Evolutionary conservation across 1,284 basidiomycete genomes (phyloP).

Genomic region (Grifola frondosa): DNA sequence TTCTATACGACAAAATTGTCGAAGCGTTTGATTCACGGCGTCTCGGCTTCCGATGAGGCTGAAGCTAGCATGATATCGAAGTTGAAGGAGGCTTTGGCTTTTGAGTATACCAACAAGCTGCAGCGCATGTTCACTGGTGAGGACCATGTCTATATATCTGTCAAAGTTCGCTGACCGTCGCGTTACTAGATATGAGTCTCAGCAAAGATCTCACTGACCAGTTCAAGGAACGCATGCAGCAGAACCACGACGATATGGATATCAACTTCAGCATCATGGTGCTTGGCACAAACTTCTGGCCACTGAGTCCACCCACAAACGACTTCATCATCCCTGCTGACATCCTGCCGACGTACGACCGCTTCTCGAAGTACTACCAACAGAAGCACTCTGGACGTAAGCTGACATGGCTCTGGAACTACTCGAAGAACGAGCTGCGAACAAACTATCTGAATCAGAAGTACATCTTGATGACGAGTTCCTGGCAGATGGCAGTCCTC

Average conservation of each 20-base stretch:
- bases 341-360: constrained; percentile 84
- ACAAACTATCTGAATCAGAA: constrained; percentile 93
- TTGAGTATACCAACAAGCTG: constrained; percentile 98
- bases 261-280: constrained; percentile 95
- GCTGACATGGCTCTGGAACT: constrained; percentile 97
- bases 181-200: constrained; percentile 80
- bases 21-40: constrained; percentile 89
- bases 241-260: constrained; percentile 81
- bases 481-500: constrained; percentile 94
- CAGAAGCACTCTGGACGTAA: constrained; percentile 94
- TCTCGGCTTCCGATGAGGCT: constrained; percentile 94
- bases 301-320: constrained; percentile 78
- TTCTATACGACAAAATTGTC: constrained; percentile 98
- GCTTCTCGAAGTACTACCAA: constrained; percentile 93
- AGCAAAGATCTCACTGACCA: constrained; percentile 96
- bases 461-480: constrained; percentile 93
- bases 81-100: constrained; percentile 97
- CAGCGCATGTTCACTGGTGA: constrained; percentile 97
- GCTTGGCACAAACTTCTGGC: constrained; percentile 96
- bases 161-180: constrained; percentile 7
- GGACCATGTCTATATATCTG: constrained; percentile 19
- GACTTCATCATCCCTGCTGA: constrained; percentile 91
- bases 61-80: constrained; percentile 99
- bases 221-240: constrained; percentile 93
- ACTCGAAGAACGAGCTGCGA: constrained; percentile 93